These are phyloP conservation scores for Amesomyces nigricolor DNA, from an alignment of 2,329 filamentous ascomycete species.

Conservation along the genomic window DNA sequence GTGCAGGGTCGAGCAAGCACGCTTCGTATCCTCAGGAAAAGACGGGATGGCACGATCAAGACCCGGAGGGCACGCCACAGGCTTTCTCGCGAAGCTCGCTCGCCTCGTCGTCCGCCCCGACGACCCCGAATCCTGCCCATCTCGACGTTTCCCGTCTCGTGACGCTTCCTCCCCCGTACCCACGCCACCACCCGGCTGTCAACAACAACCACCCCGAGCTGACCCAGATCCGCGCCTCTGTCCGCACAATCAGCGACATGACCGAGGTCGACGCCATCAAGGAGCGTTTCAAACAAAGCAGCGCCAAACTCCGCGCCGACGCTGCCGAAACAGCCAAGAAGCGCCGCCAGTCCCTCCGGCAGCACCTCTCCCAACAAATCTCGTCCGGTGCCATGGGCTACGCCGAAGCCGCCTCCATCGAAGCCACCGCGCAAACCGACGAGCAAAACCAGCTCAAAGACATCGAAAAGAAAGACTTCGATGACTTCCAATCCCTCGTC, in stretches of 20 bases:
- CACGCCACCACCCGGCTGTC: slow-evolving; percentile 88
- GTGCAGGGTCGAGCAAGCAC: slow-evolving; percentile 36
- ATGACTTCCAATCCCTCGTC: slow-evolving; percentile 75
- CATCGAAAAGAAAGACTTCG: slow-evolving; percentile 73
- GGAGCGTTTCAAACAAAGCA: slow-evolving; percentile 52
- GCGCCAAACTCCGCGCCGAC: slow-evolving; percentile 53
- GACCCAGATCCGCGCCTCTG: slow-evolving; percentile 65
- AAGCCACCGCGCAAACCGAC: slow-evolving; percentile 65
- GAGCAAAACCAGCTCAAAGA: slow-evolving; percentile 67
- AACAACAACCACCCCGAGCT: slow-evolving; percentile 94
- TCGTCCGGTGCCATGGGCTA: slow-evolving; percentile 73
- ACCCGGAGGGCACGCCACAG: slow-evolving; percentile 42
- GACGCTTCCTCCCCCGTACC: slow-evolving; percentile 88
- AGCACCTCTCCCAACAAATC: slow-evolving; percentile 74
- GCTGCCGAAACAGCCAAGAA: slow-evolving; percentile 44
- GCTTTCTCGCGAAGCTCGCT: slow-evolving; percentile 36
- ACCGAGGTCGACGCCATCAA: slow-evolving; percentile 66
- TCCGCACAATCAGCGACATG: slow-evolving; percentile 69
- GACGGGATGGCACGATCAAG: slow-evolving; percentile 47
- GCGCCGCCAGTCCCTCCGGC: slow-evolving; percentile 59
- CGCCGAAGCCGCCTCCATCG: slow-evolving; percentile 74
- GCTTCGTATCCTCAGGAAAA: slow-evolving; percentile 52
- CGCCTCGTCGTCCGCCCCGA: slow-evolving; percentile 41
- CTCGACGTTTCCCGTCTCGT: slow-evolving; percentile 89
- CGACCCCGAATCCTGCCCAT: slow-evolving; percentile 45